phyloP scores from a whole-genome alignment of 2,329 filamentous ascomycete species.

The Apiospora marii region DNA sequence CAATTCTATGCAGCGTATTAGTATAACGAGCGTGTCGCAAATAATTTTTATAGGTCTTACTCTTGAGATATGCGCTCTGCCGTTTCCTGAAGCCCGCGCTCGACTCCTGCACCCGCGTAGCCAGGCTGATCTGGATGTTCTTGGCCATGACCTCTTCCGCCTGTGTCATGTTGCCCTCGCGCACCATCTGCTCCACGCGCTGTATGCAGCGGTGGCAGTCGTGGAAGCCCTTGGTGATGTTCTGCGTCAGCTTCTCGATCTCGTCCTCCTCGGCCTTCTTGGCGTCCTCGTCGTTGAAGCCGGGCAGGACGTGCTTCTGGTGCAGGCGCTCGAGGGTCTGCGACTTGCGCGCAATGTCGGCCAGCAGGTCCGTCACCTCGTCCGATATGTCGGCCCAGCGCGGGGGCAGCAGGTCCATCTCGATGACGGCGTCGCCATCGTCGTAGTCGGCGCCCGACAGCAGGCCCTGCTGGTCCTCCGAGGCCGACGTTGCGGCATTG shows the following conservation, averaged over 20 bases:
- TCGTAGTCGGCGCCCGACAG: constrained; percentile 83
- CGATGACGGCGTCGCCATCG: constrained; percentile 93
- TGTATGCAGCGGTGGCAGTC: constrained; percentile 90
- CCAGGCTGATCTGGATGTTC: constrained; percentile 93
- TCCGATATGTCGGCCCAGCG: constrained; percentile 96
- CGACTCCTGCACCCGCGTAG: constrained; percentile 86
- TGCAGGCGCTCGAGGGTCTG: constrained; percentile 89
- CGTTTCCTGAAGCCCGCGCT: constrained; percentile 96
- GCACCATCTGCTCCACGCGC: constrained; percentile 85
- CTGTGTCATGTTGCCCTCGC: constrained; percentile 78
- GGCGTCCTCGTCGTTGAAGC: constrained; percentile 93
- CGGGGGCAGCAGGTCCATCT: constrained; percentile 96
- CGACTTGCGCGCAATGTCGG: constrained; percentile 82
- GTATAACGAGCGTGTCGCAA: background rate
- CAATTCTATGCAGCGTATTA: constrained; percentile 62
- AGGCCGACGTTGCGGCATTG: constrained; percentile 41
- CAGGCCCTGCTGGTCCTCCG: constrained; percentile 75
- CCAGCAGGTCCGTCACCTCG: constrained; percentile 85
- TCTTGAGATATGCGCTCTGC: constrained; percentile 95
- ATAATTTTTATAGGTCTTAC: constrained; percentile 54
- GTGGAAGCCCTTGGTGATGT: constrained; percentile 89
- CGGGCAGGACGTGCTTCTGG: constrained; percentile 94
- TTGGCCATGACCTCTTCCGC: constrained; percentile 95
- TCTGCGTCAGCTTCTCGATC: constrained; percentile 89
- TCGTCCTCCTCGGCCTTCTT: constrained; percentile 87